Evolutionary conservation across 306 rosid species (phyloP).

Genomic region (Quercus bicolor): DNA sequence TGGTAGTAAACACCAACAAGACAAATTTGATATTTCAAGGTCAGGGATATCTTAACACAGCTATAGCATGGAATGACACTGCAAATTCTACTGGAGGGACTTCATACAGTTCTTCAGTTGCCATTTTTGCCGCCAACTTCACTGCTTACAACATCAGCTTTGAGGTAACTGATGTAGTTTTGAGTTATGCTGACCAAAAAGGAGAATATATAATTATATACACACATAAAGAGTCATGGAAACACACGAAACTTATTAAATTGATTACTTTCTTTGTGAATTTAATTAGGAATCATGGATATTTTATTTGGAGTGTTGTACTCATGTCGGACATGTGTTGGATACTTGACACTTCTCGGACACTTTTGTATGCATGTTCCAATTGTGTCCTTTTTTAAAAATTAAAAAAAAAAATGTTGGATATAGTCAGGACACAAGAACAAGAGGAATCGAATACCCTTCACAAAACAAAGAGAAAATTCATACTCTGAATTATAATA

Average conservation of each 20-base stretch:
- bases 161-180: conserved; percentile 36
- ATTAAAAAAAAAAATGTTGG: too few species aligned
- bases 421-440: too few species aligned
- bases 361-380: too few species aligned
- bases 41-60: conserved; percentile 58
- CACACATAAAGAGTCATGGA: not conserved
- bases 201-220: too few species aligned
- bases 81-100: conserved; percentile 84
- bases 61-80: conserved; percentile 74
- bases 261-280: not conserved
- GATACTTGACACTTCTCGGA: too few species aligned
- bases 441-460: too few species aligned
- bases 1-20: conserved; percentile 55
- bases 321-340: fast-evolving
- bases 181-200: too few species aligned
- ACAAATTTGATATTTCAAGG: conserved; percentile 75
- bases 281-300: not conserved
- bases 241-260: not conserved
- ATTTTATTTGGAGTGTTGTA: too few species aligned
- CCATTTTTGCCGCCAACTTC: conserved; percentile 60
- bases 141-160: conserved; percentile 74
- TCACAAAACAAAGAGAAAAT: too few species aligned
- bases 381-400: too few species aligned
- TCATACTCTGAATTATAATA: too few species aligned
- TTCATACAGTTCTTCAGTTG: conserved; percentile 49